Evolutionary conservation across 1,284 basidiomycete genomes (phyloP), one percentile per base, ranked within the genome.

Genomic region (Hortiboletus rubellus): DNA sequence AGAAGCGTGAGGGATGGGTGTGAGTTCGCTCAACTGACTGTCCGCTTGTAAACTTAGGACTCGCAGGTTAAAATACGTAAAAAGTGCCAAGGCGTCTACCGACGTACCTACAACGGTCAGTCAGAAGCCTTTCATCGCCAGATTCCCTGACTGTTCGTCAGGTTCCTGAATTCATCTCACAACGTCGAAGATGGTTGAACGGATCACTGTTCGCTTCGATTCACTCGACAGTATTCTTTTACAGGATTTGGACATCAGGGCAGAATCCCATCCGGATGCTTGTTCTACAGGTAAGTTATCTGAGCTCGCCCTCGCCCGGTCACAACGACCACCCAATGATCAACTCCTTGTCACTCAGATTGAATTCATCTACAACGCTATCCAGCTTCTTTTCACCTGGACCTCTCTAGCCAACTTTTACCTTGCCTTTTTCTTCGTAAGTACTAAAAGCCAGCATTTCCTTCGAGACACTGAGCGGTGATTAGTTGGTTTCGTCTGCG

Each of bases 121-220:
- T 69, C n/a, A 14, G 33, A 31, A 42, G 17, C 0, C 2, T 30
- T 18, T 31, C 3, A 11, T 30, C 10, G 1, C 38, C 24, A 14
- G 27, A 22, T 44, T 10, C 37, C 46, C 9, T 60, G 34, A 60
- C 33, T 12, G 5, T 52, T 46, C 3, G 2, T 24, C 60, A 84
- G 77, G 82, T 92, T 47, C 83, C 92, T 11, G 93, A 94, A 72
- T 94, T 95, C 74, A 95, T 96, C 67, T 92, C 90, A 4, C 93
- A 95, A 70, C 88, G 92, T 73, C 86, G 92, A 63, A 83, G 93
- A 63, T 96, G 93, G 94, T 73, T 96, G 60, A 96, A 96, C 67
- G 94, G 93, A 45, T 92, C 89, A 9, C 75, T 93, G 14, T 92
- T 93, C 66, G 93, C 94, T 22, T 91, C 90, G 3, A 83, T 94